phyloP scores from a whole-genome alignment of 2,329 filamentous ascomycete species.

The Microsporum canis region DNA sequence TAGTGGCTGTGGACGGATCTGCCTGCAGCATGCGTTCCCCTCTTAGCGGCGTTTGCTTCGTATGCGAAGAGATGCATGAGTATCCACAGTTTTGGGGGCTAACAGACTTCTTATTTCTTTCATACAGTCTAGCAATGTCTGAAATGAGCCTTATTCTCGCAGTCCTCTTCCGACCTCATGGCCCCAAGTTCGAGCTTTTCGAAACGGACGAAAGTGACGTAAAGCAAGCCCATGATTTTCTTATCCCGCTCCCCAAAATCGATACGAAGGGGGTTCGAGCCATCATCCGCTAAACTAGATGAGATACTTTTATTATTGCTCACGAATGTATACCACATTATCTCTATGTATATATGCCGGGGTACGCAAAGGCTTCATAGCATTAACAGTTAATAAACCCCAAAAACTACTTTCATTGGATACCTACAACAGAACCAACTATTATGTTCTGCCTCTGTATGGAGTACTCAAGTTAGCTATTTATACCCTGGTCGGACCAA shows the following conservation, averaged over 20 bases:
- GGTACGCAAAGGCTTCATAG: no score
- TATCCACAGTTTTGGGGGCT: neutral
- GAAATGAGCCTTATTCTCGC: slow-evolving; percentile 10
- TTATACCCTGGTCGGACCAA: no score
- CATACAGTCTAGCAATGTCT: slow-evolving; percentile 11
- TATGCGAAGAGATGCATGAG: neutral
- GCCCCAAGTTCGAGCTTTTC: slow-evolving; percentile 5
- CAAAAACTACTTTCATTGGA: no score
- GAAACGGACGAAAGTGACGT: slow-evolving; percentile 7
- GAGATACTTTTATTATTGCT: neutral
- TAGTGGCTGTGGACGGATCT: neutral
- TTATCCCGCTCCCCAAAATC: slow-evolving; percentile 4
- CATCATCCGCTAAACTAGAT: neutral
- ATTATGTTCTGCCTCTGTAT: no score
- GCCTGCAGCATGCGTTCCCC: neutral
- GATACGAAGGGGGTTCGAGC: slow-evolving; percentile 10
- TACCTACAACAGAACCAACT: no score
- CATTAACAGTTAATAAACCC: no score
- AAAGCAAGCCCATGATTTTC: slow-evolving; percentile 2
- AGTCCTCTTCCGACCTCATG: slow-evolving; percentile 7
- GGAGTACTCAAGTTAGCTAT: no score
- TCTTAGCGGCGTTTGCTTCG: neutral
- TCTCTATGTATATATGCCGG: neutral
- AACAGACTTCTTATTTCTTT: neutral
- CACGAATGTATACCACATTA: neutral